Base-by-base conservation (phyloP, 768 basidiomycete species). In the Termitomyces sp. region DNA sequence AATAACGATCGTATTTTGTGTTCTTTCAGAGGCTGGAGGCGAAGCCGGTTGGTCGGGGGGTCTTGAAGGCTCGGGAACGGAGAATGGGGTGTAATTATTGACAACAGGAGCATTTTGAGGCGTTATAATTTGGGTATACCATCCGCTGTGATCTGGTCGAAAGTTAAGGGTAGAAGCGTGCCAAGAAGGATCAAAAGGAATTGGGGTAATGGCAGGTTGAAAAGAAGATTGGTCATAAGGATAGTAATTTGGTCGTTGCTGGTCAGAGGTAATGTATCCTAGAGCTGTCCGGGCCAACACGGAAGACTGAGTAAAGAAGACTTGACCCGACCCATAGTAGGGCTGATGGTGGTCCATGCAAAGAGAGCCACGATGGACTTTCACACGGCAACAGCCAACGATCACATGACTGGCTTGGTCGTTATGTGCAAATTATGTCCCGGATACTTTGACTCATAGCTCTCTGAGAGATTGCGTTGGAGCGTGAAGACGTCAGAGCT, bases 261-360 rank as follows among this genome's bases (percentile, higher is more conserved):
- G 24, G 18, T n/a, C 9, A n/a, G 51, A 36, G 6, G 51, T n/a
- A 44, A 31, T 24, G 16, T 56, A 36, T 33, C 37, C 55, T 28
- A 13, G 10, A 41, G 56, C 44, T 16, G 26, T 20, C 15, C 31
- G 26, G 20, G 26, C 48, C 9, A 31, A 33, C 13, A 9, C 12
- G 7, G 58, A 48, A 39, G 54, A 42, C 41, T 56, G 56, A 18
- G 37, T 12, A 39, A 31, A 36, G 9, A 58, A 58, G 29, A 34
- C 49, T 39, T 48, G 54, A 42, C 46, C 50, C 13, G 37, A 41
- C 34, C 49, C 45, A 48, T 63, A 44, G 26, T 51, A 41, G 39
- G 53, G 55, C 33, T 56, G 58, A 28, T 62, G 58, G 58, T 60
- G 51, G 62, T 60, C 59, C 58, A 62, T 62, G 47, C 42, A 44